Evolutionary conservation across 2,329 filamentous ascomycete species (phyloP), one percentile per base, ranked within the genome.

Genomic region (Ophiognomonia clavigignenti-juglandacearum): DNA sequence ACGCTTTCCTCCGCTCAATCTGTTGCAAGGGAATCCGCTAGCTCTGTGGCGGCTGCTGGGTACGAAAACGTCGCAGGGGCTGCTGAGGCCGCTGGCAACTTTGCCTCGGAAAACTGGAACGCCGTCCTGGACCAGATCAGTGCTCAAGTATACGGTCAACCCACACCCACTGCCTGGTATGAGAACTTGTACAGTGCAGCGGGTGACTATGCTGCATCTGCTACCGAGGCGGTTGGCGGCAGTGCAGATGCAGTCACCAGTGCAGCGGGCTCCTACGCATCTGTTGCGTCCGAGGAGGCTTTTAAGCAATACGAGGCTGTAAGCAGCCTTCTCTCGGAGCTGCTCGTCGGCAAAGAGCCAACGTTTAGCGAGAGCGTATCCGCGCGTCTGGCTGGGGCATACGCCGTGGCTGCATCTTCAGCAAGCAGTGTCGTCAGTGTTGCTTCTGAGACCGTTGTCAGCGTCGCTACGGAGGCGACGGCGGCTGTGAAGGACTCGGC

Each of bases 321-420:
- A 5, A 82, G 83, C 60, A 79, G 77, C 11, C 75, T 93, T 2
- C 75, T 95, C 13, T 86, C 85, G 2, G 88, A 95, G 63, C 71
- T 95, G 1, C 72, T 95, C 13, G 68, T 76, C 34, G 89, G 86
- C 44, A 88, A 85, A 62, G 88, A 95, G 61, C 83, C 87, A 0
- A 81, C 83, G 13, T 95, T 89, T 58, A 90, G 85, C 0, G 86
- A 95, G 59, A 90, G 86, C 50, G 85, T 92, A 3, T 81, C 89
- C 65, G 80, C 72, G 43, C 79, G 85, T 43, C 74, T 95, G 11
- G 78, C 80, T 47, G 83, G 78, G 3, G 86, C 82, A 1, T 93
- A 92, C 59, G 79, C 81, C 20, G 87, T 82, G 0, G 85, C 82
- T 1, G 68, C 77, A 2, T 73, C 80, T 1, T 80, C 73, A 1